Base-by-base conservation (phyloP, 2,329 filamentous ascomycete genomes). In the Exophiala xenobiotica region DNA sequence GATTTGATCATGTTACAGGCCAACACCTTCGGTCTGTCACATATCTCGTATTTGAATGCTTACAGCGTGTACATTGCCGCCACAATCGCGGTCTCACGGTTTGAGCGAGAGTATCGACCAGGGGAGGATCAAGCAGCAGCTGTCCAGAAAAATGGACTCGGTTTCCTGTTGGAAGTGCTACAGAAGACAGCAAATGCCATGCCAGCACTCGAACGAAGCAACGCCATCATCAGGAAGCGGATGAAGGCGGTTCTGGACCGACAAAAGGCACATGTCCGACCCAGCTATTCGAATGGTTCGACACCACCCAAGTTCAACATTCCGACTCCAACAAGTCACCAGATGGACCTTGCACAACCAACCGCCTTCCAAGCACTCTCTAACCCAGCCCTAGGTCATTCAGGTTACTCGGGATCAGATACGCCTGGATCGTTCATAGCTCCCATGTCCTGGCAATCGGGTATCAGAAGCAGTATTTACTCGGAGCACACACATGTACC, bases 11-110 rank as follows among this genome's bases (percentile, higher is more conserved):
- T 61, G 49, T 39, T 63, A 11, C 60, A 63, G 40, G 55, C 53
- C 11, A 58, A 61, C n/a, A 64, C 62, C 8, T 63, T 63, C 51
- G 62, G 62, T 12, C 57, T 63, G 9, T 33, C 39, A 9, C 59
- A 64, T 37, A 49, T 64, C 3, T 62, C 62, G 14, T 64, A 63
- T 41, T 53, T 64, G 22, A 64, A 64, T 45, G 56, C 61, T 14
- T 64, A 63, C 49, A 57, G 56, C 37, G 60, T 58, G 7, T 64
- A 64, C 49, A 64, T 60, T 35, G 62, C 62, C 3, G 61, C 62
- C n/a, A 64, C 62, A 7, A 60, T 63, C n/a, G 60, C 61, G 7
- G 56, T 64, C 6, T 54, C 61, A 8, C 51, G 61, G 6, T 61
- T 64, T 29, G 61, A 64, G 41, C 46, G 56, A 27, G 60, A 62